A percentile compares a stretch with the other conserved stretches of the same genome.
Conservation (phyloP, 805 yeast genomes). For the Spathaspora passalidarum region DNA sequence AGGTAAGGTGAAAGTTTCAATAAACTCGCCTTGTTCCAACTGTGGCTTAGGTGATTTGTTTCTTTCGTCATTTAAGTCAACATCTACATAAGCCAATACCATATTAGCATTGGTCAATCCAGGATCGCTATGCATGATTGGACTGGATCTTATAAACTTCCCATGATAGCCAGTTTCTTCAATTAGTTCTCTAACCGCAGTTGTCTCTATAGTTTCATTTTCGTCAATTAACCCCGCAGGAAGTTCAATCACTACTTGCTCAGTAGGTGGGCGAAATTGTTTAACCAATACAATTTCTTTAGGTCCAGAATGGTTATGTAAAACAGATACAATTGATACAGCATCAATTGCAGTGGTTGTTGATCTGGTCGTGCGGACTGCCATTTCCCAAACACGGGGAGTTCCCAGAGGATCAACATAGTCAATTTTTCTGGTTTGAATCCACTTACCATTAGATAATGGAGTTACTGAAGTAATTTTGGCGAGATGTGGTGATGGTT, state of each 20-base stretch:
- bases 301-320: conserved; percentile 44
- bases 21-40: conserved; percentile 88
- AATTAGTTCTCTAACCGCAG: conserved; percentile 82
- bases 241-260: conserved; percentile 83
- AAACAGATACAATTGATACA: conserved; percentile 80
- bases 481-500: conserved; percentile 36
- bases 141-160: conserved; percentile 35
- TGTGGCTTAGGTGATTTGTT: conserved; percentile 70
- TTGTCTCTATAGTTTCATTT: conserved; percentile 67
- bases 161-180: conserved; percentile 96
- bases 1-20: conserved; percentile 80
- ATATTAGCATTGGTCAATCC: conserved; percentile 87
- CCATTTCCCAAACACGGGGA: conserved; percentile 85
- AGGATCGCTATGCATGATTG: conserved; percentile 67
- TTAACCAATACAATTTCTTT: conserved; percentile 61
- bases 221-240: conserved; percentile 96
- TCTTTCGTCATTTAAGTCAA: conserved; percentile 65
- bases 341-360: conserved; percentile 68
- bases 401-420: conserved; percentile 72
- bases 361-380: conserved; percentile 73
- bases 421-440: conserved; percentile 57
- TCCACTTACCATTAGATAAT: conserved; percentile 40
- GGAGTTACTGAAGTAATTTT: conserved; percentile 29
- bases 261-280: conserved; percentile 92
- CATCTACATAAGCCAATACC: conserved; percentile 71